A percentile compares a stretch with the other conserved stretches of the same genome.
phyloP scores from a whole-genome alignment of 129 eudicot species.

The Solidago caesia region DNA sequence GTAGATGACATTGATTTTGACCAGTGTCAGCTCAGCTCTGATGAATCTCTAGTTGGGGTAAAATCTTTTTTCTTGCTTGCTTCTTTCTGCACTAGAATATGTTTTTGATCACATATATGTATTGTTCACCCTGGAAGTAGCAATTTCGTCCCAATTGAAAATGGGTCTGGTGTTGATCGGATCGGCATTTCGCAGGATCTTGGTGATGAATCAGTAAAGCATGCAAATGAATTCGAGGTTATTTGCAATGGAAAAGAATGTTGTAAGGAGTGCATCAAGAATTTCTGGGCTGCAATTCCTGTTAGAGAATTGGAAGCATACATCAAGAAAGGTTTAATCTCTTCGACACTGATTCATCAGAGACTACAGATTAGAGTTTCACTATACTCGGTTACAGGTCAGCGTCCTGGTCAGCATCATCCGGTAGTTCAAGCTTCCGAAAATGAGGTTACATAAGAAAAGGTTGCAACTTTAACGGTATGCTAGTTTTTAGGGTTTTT shows the following conservation, averaged over 20 bases:
- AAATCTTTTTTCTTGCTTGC: neutral
- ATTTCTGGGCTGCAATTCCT: too few species aligned
- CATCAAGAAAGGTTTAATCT: too few species aligned
- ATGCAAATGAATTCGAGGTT: too few species aligned
- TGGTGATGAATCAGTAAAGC: too few species aligned
- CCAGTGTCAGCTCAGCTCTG: conserved; percentile 83
- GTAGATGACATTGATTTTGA: conserved; percentile 94
- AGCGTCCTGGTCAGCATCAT: conserved; percentile 8
- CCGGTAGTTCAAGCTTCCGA: conserved; percentile 2
- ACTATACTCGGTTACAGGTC: conserved; percentile 30
- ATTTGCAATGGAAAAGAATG: too few species aligned
- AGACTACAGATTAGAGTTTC: too few species aligned
- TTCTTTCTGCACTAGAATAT: neutral
- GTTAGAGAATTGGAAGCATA: too few species aligned
- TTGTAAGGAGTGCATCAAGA: too few species aligned
- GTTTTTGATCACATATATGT: neutral
- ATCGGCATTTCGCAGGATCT: too few species aligned
- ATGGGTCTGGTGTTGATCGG: too few species aligned
- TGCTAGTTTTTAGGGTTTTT: conserved; percentile 13
- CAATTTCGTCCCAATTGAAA: too few species aligned
- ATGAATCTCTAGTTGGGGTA: conserved; percentile 69
- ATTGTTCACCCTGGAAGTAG: neutral
- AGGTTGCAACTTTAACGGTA: conserved; percentile 13
- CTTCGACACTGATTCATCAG: too few species aligned
- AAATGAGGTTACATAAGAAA: conserved; percentile 15